These are phyloP conservation scores for Fusarium virguliforme DNA, from an alignment of 2,329 filamentous ascomycete genomes.

Conservation along the genomic window DNA sequence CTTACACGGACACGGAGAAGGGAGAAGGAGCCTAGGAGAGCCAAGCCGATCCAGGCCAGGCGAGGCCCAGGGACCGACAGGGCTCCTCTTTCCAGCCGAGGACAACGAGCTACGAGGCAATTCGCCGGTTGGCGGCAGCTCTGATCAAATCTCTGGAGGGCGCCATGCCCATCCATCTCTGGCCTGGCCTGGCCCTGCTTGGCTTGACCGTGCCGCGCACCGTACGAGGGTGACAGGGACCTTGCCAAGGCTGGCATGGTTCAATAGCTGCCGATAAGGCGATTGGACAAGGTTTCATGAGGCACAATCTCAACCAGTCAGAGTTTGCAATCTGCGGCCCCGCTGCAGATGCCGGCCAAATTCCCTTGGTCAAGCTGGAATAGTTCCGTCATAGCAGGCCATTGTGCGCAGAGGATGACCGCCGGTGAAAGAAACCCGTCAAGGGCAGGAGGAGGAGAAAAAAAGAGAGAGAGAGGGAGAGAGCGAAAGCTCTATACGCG, in stretches of 20 bases:
- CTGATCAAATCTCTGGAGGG: constrained; percentile 34
- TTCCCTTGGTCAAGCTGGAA: constrained; percentile 38
- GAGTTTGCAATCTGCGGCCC: constrained; percentile 30
- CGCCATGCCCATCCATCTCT: constrained; percentile 20
- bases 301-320: constrained; percentile 39
- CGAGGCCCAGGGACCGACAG: constrained; percentile 42
- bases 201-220: constrained; percentile 38
- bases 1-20: constrained; percentile 30
- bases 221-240: constrained; percentile 15
- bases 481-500: constrained; percentile 32
- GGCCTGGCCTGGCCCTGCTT: constrained; percentile 15
- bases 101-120: constrained; percentile 26
- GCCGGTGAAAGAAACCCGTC: constrained; percentile 21
- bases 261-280: constrained; percentile 52
- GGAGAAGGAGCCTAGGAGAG: constrained; percentile 32
- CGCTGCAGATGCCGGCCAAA: constrained; percentile 37
- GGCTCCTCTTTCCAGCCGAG: constrained; percentile 12
- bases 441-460: constrained; percentile 22
- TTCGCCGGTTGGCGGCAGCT: constrained; percentile 13
- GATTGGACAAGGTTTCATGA: constrained; percentile 42
- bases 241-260: constrained; percentile 47
- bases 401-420: constrained; percentile 35
- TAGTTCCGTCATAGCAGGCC: constrained; percentile 46
- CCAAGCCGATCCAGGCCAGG: constrained; percentile 48
- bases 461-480: constrained; percentile 20